Evolutionary conservation across 192 early-diverging fungal species (phyloP).

Genomic region (Phlyctochytrium bullatum): DNA sequence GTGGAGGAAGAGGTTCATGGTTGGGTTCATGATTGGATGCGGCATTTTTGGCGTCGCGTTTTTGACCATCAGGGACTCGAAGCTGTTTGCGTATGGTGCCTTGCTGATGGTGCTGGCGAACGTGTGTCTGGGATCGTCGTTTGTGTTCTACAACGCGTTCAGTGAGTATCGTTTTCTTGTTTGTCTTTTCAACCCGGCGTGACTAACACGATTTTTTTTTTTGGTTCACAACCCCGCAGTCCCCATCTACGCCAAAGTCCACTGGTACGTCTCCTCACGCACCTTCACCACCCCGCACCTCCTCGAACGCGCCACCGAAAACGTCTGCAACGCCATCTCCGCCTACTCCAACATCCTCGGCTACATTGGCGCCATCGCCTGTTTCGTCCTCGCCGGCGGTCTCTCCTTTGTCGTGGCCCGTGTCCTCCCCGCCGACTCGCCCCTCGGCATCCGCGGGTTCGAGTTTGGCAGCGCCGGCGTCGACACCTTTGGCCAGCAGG

Average conservation of each 20-base stretch:
- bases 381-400: background rate
- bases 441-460: background rate
- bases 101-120: constrained; percentile 12
- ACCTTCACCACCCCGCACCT: no score
- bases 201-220: no score
- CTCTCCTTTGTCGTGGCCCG: background rate
- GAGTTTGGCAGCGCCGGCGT: background rate
- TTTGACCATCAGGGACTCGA: constrained; percentile 11
- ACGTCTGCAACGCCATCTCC: no score
- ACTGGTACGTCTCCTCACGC: no score
- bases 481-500: constrained; percentile 10
- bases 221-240: no score
- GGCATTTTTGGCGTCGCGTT: constrained; percentile 5
- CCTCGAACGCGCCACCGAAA: no score
- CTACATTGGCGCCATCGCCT: background rate
- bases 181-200: no score
- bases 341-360: background rate
- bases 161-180: constrained; percentile 5
- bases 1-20: constrained; percentile 25
- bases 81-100: constrained; percentile 8
- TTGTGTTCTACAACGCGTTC: constrained; percentile 21
- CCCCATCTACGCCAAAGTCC: background rate
- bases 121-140: constrained; percentile 7
- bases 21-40: constrained; percentile 11
- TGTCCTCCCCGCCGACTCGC: no score